Conservation (phyloP, 2,329 filamentous ascomycete genomes). For the Cercospora sesami region DNA sequence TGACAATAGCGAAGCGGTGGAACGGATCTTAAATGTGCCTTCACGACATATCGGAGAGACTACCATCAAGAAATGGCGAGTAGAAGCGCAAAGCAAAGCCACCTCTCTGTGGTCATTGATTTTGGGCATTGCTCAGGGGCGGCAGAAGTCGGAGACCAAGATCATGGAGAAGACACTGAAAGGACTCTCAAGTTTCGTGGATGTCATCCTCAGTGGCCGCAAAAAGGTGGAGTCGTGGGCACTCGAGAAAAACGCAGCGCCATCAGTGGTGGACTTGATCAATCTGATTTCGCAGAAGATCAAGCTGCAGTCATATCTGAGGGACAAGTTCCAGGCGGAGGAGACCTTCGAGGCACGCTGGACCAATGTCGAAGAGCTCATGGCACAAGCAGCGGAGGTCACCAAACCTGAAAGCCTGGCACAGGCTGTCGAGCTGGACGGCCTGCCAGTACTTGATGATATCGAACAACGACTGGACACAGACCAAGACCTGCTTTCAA, state of each 20-base stretch:
- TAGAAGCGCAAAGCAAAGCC: constrained; percentile 71
- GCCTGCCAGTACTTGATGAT: constrained; percentile 67
- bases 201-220: constrained; percentile 59
- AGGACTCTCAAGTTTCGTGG: constrained; percentile 59
- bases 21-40: constrained; percentile 81
- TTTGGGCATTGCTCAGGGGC: constrained; percentile 57
- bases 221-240: constrained; percentile 52
- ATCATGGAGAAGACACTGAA: constrained; percentile 57
- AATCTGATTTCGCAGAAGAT: constrained; percentile 64
- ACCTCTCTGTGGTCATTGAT: constrained; percentile 76
- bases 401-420: constrained; percentile 35
- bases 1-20: constrained; percentile 81
- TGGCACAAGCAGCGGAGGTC: constrained; percentile 75
- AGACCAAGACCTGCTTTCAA: constrained; percentile 65
- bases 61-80: constrained; percentile 71
- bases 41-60: constrained; percentile 76
- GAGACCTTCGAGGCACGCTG: constrained; percentile 67
- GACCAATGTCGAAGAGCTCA: constrained; percentile 88
- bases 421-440: constrained; percentile 48
- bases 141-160: constrained; percentile 53
- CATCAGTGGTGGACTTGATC: constrained; percentile 52
- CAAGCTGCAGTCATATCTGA: constrained; percentile 71
- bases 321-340: constrained; percentile 69
- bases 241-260: constrained; percentile 36
- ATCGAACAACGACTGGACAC: constrained; percentile 57